Base-by-base conservation (phyloP, 106 monocot species). In the Cymbidium sinense region DNA sequence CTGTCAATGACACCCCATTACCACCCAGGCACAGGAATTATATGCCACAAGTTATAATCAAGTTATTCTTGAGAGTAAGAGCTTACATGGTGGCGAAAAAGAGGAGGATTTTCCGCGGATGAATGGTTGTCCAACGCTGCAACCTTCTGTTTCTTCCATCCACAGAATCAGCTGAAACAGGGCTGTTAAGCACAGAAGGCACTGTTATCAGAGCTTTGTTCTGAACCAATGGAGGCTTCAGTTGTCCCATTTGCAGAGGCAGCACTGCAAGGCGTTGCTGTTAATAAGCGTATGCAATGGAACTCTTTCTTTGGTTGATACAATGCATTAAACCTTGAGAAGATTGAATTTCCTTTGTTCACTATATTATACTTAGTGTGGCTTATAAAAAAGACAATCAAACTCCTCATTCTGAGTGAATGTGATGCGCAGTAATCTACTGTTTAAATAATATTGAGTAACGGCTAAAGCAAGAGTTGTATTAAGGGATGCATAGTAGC, bases 61-160 rank as follows among this genome's bases (percentile, higher is more conserved):
- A 69, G 11, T 31, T 69, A 34, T 69, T 69, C 13, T 15, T 12
- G 31, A 69, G 71, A 29, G 50, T 12, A 47, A n/a, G 67, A 28
- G 79, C 96, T 91, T 89, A 96, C 96, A 93, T 79, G 23, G 93
- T 87, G 34, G 96, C 94, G 62, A 98, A 98, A 35, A 94, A 73
- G 15, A 98, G 94, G 69, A 94, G 88, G n/a, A 98, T 92, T 80
- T 90, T 92, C 43, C 88, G 85, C 34, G 98, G 94, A 65, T 92
- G 79, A 71, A 94, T 79, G 31, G 82, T 78, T 44, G 82, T 75
- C 29, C 90, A 64, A 20, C 85, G 86, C 67, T 77, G 88, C 43
- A 90, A 90, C 79, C 86, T 86, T 70, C 84, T 90, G 76, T 54
- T 81, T 73, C 82, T 92, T 77, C 84, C 86, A 79, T 93, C 96